Evolutionary conservation across 306 rosid genomes (phyloP).

Genomic region (Prunus campanulata): DNA sequence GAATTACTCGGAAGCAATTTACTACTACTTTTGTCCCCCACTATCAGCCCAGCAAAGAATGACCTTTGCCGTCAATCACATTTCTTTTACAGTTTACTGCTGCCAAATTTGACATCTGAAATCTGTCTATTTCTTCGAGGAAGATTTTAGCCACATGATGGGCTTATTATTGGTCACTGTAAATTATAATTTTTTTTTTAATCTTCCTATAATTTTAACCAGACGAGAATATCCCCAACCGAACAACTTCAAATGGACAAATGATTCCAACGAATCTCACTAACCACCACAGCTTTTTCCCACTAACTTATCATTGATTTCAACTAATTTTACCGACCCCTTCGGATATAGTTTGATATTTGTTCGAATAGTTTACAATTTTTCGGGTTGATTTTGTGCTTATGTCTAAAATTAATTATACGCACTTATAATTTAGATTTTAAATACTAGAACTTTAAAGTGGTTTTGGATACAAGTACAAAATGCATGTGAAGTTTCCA

Average conservation of each 20-base stretch:
- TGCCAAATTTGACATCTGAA: neutral
- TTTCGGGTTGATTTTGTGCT: too few species aligned
- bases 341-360: neutral
- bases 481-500: too few species aligned
- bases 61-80: conserved; percentile 3
- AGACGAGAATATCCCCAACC: conserved; percentile 29
- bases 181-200: neutral
- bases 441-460: too few species aligned
- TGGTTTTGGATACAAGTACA: too few species aligned
- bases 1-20: neutral
- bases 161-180: neutral
- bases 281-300: conserved; percentile 39
- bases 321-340: conserved; percentile 27
- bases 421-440: too few species aligned
- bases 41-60: neutral
- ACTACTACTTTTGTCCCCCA: neutral
- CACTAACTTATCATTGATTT: conserved; percentile 47
- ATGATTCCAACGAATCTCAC: conserved; percentile 16
- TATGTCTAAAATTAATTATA: too few species aligned
- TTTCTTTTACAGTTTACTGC: conserved; percentile 3
- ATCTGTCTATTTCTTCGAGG: neutral
- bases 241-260: conserved; percentile 33
- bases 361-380: too few species aligned
- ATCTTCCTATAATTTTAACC: conserved; percentile 24
- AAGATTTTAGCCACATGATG: conserved; percentile 18